Conservation (phyloP, 1,139 yeast species). For the Schizosaccharomyces versatilis region DNA sequence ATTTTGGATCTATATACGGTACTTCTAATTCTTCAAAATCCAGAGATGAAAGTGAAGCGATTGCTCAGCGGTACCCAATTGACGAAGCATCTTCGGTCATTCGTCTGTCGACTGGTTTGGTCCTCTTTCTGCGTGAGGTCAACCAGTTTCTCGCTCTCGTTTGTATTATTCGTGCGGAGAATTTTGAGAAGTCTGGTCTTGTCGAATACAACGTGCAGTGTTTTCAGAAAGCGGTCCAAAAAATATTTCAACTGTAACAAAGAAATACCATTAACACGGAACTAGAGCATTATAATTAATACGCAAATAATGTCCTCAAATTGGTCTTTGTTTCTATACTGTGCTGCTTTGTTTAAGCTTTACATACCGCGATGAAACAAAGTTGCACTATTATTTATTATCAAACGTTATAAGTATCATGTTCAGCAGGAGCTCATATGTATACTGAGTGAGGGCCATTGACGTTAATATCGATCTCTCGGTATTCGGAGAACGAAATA, state of each 20-base stretch:
- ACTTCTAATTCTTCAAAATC: slow-evolving; percentile 10
- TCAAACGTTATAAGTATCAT: too few species aligned
- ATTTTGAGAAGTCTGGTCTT: slow-evolving; percentile 28
- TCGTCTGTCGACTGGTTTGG: slow-evolving; percentile 52
- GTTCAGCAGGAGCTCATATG: too few species aligned
- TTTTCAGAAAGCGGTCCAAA: slow-evolving; percentile 55
- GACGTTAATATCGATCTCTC: too few species aligned
- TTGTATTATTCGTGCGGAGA: slow-evolving; percentile 51
- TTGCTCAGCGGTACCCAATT: slow-evolving; percentile 2
- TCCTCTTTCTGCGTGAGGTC: slow-evolving; percentile 71
- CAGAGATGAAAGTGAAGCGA: background rate
- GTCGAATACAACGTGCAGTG: slow-evolving; percentile 76
- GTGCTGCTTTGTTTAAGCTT: too few species aligned
- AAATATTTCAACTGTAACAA: slow-evolving; percentile 25
- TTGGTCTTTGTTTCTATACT: too few species aligned
- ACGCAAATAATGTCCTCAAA: too few species aligned
- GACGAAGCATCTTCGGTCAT: slow-evolving; percentile 14
- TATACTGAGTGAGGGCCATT: too few species aligned
- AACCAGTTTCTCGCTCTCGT: slow-evolving; percentile 80
- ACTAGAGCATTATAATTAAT: too few species aligned
- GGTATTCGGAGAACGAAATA: too few species aligned
- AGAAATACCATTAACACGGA: background rate
- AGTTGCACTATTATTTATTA: too few species aligned
- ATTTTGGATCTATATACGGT: slow-evolving; percentile 33
- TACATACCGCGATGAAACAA: too few species aligned